Percentiles rank a stretch among this genome's conserved stretches.
phyloP scores from a whole-genome alignment of 805 yeast species.

The Zygosaccharomyces pseudorouxii region DNA sequence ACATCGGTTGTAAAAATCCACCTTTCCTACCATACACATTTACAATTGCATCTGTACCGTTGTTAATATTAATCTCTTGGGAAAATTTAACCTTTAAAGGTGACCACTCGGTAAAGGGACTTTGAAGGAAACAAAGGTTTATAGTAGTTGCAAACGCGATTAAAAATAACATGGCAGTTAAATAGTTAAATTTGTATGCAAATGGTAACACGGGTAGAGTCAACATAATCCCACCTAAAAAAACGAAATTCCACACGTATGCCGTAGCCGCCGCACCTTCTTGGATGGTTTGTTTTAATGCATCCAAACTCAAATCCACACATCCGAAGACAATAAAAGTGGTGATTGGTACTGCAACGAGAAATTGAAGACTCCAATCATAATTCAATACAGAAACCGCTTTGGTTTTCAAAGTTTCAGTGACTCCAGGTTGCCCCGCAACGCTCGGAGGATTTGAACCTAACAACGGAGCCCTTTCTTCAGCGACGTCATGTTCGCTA shows the following conservation, averaged over 20 bases:
- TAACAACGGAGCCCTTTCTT: conserved; percentile 36
- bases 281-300: conserved; percentile 64
- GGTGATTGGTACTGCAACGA: conserved; percentile 62
- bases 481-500: conserved; percentile 8
- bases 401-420: conserved; percentile 12
- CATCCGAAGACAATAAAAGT: conserved; percentile 53
- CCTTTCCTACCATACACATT: conserved; percentile 50
- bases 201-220: conserved; percentile 60
- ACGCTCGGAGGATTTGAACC: conserved; percentile 7
- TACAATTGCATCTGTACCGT: conserved; percentile 36
- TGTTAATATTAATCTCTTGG: conserved; percentile 52
- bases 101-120: conserved; percentile 55
- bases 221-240: conserved; percentile 37
- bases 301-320: conserved; percentile 51
- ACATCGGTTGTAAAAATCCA: conserved; percentile 39
- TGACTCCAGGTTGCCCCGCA: conserved; percentile 1
- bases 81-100: conserved; percentile 73
- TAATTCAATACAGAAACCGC: conserved; percentile 41
- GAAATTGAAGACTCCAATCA: conserved; percentile 78
- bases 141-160: conserved; percentile 39
- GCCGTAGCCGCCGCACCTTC: conserved; percentile 50
- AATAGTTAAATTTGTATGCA: conserved; percentile 57
- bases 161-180: conserved; percentile 41
- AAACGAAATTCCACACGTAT: conserved; percentile 36
- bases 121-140: conserved; percentile 36